These are phyloP conservation scores for Yamadazyma sp. DNA, from an alignment of 805 yeast species.

Conservation along the genomic window DNA sequence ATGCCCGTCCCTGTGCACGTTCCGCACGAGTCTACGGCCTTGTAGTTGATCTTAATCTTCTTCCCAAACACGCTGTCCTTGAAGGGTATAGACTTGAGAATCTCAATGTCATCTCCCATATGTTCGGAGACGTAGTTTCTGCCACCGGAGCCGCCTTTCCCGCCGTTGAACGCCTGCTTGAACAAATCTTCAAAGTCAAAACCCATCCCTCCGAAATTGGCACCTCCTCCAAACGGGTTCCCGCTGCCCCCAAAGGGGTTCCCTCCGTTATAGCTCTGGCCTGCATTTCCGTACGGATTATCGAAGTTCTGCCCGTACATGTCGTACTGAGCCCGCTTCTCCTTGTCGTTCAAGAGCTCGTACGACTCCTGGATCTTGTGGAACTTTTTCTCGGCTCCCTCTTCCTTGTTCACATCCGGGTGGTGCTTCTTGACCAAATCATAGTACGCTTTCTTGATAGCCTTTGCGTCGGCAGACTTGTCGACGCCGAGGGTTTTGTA, in stretches of 20 bases:
- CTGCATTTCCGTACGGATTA: slow-evolving; percentile 47
- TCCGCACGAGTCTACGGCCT: slow-evolving; percentile 71
- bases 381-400: slow-evolving; percentile 82
- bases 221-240: slow-evolving; percentile 45
- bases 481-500: slow-evolving; percentile 80
- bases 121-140: slow-evolving; percentile 66
- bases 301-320: slow-evolving; percentile 89
- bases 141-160: slow-evolving; percentile 30
- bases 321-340: slow-evolving; percentile 85
- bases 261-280: slow-evolving; percentile 42
- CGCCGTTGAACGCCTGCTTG: slow-evolving; percentile 50
- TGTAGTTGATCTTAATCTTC: slow-evolving; percentile 62
- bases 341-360: slow-evolving; percentile 83
- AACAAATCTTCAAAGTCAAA: slow-evolving; percentile 47
- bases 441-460: slow-evolving; percentile 92
- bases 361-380: slow-evolving; percentile 94
- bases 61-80: slow-evolving; percentile 88
- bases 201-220: slow-evolving; percentile 56
- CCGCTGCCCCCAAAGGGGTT: slow-evolving; percentile 38
- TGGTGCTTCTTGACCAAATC: slow-evolving; percentile 91
- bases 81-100: slow-evolving; percentile 68
- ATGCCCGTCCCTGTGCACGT: slow-evolving; percentile 86
- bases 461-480: slow-evolving; percentile 67
- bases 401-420: slow-evolving; percentile 94
- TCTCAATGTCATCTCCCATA: slow-evolving; percentile 87